These are phyloP conservation scores for Lathyrus aphaca DNA, from an alignment of 306 rosid species.

Conservation along the genomic window DNA sequence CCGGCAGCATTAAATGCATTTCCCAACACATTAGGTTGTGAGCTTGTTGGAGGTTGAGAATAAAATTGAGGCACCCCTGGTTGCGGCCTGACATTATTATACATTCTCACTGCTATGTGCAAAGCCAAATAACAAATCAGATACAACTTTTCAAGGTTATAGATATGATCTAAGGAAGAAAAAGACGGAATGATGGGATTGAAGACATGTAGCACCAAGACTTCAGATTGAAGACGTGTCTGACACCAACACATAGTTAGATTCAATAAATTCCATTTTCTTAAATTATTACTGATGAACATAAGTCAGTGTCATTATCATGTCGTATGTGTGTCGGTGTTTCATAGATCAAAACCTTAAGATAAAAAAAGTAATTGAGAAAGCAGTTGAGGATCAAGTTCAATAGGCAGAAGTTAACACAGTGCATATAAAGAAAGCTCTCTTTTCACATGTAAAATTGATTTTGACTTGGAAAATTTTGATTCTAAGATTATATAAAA, in stretches of 20 bases:
- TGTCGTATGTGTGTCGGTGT: background rate
- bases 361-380: background rate
- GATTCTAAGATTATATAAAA: too few species aligned
- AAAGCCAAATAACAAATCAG: slow-evolving; percentile 20
- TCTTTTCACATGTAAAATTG: too few species aligned
- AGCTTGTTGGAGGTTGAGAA: slow-evolving; percentile 45
- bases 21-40: slow-evolving; percentile 71
- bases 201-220: background rate
- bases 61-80: slow-evolving; percentile 45
- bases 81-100: slow-evolving; percentile 61
- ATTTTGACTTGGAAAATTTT: too few species aligned
- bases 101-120: slow-evolving; percentile 55
- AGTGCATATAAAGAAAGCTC: too few species aligned
- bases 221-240: background rate
- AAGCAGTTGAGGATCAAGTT: background rate
- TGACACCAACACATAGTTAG: background rate
- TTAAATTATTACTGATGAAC: background rate
- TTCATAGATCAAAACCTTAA: background rate
- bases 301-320: background rate
- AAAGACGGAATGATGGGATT: background rate
- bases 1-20: slow-evolving; percentile 74
- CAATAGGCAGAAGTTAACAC: too few species aligned
- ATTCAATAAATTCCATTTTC: background rate
- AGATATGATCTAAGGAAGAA: background rate
- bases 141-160: slow-evolving; percentile 10